Evolutionary conservation across 192 early-diverging fungal genomes (phyloP), one percentile per base, ranked within the genome.

Genomic region (Jimgerdemannia flammicorona): DNA sequence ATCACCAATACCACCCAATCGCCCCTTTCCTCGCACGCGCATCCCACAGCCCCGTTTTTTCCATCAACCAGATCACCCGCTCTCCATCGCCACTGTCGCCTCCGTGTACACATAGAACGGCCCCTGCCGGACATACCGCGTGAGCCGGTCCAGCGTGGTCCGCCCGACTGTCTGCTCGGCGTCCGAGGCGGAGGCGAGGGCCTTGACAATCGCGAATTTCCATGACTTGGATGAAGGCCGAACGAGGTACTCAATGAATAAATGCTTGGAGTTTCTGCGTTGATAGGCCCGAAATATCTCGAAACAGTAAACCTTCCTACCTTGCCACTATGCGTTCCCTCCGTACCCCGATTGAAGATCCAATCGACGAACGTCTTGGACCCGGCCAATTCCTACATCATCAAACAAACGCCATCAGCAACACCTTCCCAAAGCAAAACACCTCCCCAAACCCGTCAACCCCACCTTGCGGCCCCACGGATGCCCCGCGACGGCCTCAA

Each of bases 201-300:
- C 65, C 72, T 80, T 64, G 44, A 84, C 70, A 10, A 84, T 78
- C 0, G 76, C 54, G 70, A 72, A 84, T 70, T 83, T 84, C 84
- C 84, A 84, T 11, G 71, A 73, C 80, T 82, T 64, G 49, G 8
- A 59, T 59, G 49, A 29, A 29, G 29, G 29, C 29, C 29, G 29
- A 29, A 29, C 1, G 29, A 29, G 29, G 29, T 29, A 29, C 29
- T 29, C 29, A 29, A 29, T 29, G 29, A 29, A 29, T 29, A 29
- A 29, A 29, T 29, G 29, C 29, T 29, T 29, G 29, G 29, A 29
- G 40, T 59, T 54, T 44, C 69, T 54, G 17, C 69, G 66, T 69
- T 39, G 68, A 69, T 39, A 11, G 29, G 29, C 29, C 29, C 29
- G 29, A 29, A 29, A 29, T 29, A 29, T 29, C 29, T 29, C 29